Base-by-base conservation (phyloP, 768 basidiomycete genomes). In the Erythrobasidium yunnanense region DNA sequence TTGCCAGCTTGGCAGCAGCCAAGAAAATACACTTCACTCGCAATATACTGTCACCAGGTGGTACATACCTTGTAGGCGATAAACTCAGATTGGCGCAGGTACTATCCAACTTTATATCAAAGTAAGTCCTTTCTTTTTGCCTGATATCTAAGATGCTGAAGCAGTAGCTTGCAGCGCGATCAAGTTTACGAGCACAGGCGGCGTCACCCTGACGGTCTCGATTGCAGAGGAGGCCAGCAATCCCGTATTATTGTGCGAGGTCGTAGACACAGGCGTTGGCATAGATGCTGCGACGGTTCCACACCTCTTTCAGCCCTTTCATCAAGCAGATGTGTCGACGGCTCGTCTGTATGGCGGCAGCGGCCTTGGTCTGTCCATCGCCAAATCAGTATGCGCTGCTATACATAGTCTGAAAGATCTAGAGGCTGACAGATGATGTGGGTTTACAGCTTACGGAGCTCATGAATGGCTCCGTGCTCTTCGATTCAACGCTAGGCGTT, bases 301-400 rank as follows among this genome's bases (percentile, higher is more conserved):
- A 71, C 79, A 91, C 71, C 93, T 97, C 74, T 99, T 99, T 78
- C 89, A 99, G 74, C 95, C 93, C 1, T 99, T 99, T 79, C 90
- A 89, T 71, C 93, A 97, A 75, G 93, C 92, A 0, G 91, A 96
- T 79, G 90, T 91, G 27, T 91, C 89, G 2, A 96, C 92, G 1
- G 93, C 91, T 2, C 79, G 68, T 2, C 50, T 92, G 80, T 96
- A 93, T 70, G 92, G 92, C 70, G 92, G 92, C 32, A 93, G 92
- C 1, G 92, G 93, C 72, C 81, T 97, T 3, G 93, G 93, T 8
- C 80, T 96, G 46, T 92, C 90, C 13, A 97, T 99, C 73, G 56
- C 68, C 34, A 68, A 68, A 38, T 56, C 68, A 7, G 69, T 67
- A 18, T 22, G 56, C 6, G 6, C 30, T 8, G 13, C n/a, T 17